Conservation (phyloP, 1,284 basidiomycete genomes). For the Cutaneotrichosporon cyanovorans region DNA sequence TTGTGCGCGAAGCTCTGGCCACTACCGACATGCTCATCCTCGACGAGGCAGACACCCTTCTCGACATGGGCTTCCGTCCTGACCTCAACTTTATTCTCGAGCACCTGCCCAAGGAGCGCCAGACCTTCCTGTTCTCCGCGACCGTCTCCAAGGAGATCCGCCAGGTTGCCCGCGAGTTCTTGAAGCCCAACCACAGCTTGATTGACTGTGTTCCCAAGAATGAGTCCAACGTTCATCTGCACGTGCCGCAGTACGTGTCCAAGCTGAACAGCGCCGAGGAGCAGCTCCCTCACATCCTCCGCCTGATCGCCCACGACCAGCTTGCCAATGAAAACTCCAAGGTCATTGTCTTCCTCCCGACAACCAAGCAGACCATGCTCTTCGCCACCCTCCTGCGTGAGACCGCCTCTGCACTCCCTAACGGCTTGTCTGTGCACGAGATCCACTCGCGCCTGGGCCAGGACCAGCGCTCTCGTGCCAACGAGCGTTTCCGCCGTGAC, state of each 20-base stretch:
- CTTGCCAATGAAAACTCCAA: conserved; percentile 69
- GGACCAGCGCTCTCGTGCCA: conserved; percentile 57
- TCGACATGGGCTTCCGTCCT: conserved; percentile 93
- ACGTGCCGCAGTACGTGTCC: conserved; percentile 79
- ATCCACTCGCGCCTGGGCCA: conserved; percentile 79
- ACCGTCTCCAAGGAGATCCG: conserved; percentile 53
- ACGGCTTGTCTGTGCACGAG: conserved; percentile 60
- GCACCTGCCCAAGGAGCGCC: conserved; percentile 65
- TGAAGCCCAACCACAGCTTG: conserved; percentile 57
- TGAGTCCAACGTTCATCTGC: conserved; percentile 60
- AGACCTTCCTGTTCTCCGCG: conserved; percentile 94
- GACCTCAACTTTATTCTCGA: conserved; percentile 72
- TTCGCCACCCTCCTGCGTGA: conserved; percentile 59
- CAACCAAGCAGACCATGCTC: conserved; percentile 78
- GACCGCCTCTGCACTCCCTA: conserved; percentile 51
- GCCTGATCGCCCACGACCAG: conserved; percentile 84
- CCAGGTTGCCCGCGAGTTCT: conserved; percentile 50
- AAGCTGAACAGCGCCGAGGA: conserved; percentile 59
- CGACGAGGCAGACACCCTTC: conserved; percentile 90
- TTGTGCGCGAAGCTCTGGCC: conserved; percentile 53
- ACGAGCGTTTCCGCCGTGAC: conserved; percentile 61
- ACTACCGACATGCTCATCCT: conserved; percentile 66
- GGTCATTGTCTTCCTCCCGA: conserved; percentile 79
- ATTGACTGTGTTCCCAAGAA: conserved; percentile 55
- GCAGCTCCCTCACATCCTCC: conserved; percentile 71